Evolutionary conservation across 805 yeast genomes (phyloP).

Genomic region (Monosporozyma aerobia): DNA sequence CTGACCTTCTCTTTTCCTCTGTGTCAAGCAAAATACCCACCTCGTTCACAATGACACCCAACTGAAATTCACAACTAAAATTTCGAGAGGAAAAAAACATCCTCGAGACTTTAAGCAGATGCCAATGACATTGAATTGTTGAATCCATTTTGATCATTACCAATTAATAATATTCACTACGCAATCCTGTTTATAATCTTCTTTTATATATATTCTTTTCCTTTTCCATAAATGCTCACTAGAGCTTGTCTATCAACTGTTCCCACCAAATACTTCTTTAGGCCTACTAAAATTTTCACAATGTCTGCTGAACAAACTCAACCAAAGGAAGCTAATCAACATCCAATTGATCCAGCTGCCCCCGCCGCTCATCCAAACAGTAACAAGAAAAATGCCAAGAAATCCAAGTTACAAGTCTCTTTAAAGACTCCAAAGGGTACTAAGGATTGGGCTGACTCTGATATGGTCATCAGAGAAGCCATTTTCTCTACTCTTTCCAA

Average conservation of each 20-base stretch:
- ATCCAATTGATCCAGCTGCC: slow-evolving; percentile 1
- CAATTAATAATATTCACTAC: background rate
- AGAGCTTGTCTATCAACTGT: background rate
- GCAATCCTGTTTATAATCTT: background rate
- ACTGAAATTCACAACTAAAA: background rate
- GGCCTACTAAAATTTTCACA: background rate
- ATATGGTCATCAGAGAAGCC: slow-evolving; percentile 89
- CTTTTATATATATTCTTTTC: background rate
- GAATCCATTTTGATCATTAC: background rate
- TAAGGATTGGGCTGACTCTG: slow-evolving; percentile 97
- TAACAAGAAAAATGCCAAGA: slow-evolving; percentile 22
- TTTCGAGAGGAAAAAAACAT: background rate
- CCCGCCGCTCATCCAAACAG: slow-evolving; percentile 8
- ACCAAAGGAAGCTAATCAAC: background rate
- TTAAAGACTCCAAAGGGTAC: slow-evolving; percentile 96
- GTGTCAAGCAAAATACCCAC: background rate
- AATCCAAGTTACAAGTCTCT: slow-evolving; percentile 53
- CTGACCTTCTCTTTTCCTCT: background rate
- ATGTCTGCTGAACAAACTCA: slow-evolving; percentile 14
- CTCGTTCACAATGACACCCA: background rate
- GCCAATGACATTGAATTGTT: background rate
- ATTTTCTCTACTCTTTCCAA: slow-evolving; percentile 64
- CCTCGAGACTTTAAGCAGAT: background rate
- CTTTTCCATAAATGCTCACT: background rate
- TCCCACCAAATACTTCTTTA: background rate